Conservation (phyloP, 352 stramenopile species). For the Pythium pyrilobum region DNA sequence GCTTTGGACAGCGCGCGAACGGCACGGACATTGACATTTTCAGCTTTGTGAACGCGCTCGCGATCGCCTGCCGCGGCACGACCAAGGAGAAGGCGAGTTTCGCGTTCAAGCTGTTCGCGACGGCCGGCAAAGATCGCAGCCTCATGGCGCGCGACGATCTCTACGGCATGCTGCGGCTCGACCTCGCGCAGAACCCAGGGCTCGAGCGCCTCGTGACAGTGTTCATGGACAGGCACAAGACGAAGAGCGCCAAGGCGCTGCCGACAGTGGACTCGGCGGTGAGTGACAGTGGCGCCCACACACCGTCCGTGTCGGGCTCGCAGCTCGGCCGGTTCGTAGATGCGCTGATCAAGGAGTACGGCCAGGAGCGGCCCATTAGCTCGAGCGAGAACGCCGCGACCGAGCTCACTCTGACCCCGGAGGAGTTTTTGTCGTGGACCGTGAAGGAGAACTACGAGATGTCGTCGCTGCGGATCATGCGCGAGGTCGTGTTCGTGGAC, state of each 20-base stretch:
- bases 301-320: slow-evolving; percentile 69
- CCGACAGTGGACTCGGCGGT: slow-evolving; percentile 1
- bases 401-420: slow-evolving; percentile 40
- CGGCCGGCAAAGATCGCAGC: slow-evolving; percentile 24
- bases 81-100: slow-evolving; percentile 71
- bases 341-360: slow-evolving; percentile 51
- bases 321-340: slow-evolving; percentile 80
- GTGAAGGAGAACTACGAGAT: slow-evolving; percentile 74
- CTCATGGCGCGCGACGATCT: slow-evolving; percentile 79
- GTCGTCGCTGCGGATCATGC: slow-evolving; percentile 73
- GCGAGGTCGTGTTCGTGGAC: slow-evolving; percentile 81
- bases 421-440: slow-evolving; percentile 69
- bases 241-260: slow-evolving; percentile 26
- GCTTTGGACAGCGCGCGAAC: slow-evolving; percentile 74
- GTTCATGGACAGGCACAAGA: slow-evolving; percentile 61
- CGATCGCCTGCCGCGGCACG: slow-evolving; percentile 68
- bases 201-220: slow-evolving; percentile 58
- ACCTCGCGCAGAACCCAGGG: slow-evolving; percentile 71
- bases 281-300: slow-evolving; percentile 37
- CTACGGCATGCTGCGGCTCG: slow-evolving; percentile 78
- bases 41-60: slow-evolving; percentile 79
- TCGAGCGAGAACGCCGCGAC: slow-evolving; percentile 22
- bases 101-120: slow-evolving; percentile 77
- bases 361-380: slow-evolving; percentile 15
- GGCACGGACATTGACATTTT: slow-evolving; percentile 82